phyloP scores from a whole-genome alignment of 2,329 filamentous ascomycete genomes.

The Aspergillus quadrilineatus region DNA sequence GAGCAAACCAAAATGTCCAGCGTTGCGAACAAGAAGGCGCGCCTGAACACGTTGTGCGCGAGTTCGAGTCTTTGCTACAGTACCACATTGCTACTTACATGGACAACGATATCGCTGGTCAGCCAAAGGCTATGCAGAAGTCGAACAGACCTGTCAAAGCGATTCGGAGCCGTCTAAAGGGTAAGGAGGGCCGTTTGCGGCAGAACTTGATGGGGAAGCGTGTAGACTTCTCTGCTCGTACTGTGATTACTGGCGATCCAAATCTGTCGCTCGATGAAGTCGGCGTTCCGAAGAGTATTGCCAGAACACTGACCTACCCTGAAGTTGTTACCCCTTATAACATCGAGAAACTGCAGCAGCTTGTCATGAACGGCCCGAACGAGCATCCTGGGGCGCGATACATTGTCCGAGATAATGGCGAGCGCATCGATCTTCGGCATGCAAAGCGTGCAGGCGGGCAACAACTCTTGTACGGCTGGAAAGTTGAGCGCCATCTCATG shows the following conservation, averaged over 20 bases:
- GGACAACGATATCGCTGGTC: slow-evolving; percentile 98
- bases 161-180: slow-evolving; percentile 94
- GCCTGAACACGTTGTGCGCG: slow-evolving; percentile 82
- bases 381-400: slow-evolving; percentile 96
- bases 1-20: slow-evolving; percentile 91
- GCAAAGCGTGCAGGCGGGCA: slow-evolving; percentile 78
- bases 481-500: slow-evolving; percentile 94
- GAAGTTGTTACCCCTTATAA: slow-evolving; percentile 98
- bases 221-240: slow-evolving; percentile 99
- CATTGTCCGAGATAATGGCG: slow-evolving; percentile 89
- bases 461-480: slow-evolving; percentile 95
- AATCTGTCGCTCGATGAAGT: slow-evolving; percentile 97
- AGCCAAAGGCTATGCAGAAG: slow-evolving; percentile 93
- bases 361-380: slow-evolving; percentile 91
- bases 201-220: slow-evolving; percentile 99
- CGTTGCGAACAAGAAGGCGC: slow-evolving; percentile 89
- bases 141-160: slow-evolving; percentile 95
- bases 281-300: slow-evolving; percentile 91
- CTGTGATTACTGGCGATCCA: slow-evolving; percentile 97
- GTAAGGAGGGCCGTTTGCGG: slow-evolving; percentile 95
- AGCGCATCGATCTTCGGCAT: slow-evolving; percentile 90
- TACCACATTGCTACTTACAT: slow-evolving; percentile 99
- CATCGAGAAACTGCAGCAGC: slow-evolving; percentile 82
- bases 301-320: slow-evolving; percentile 88
- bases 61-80: slow-evolving; percentile 89